phyloP scores from a whole-genome alignment of 2,329 filamentous ascomycete genomes.

The Pseudocercospora fijiensis region DNA sequence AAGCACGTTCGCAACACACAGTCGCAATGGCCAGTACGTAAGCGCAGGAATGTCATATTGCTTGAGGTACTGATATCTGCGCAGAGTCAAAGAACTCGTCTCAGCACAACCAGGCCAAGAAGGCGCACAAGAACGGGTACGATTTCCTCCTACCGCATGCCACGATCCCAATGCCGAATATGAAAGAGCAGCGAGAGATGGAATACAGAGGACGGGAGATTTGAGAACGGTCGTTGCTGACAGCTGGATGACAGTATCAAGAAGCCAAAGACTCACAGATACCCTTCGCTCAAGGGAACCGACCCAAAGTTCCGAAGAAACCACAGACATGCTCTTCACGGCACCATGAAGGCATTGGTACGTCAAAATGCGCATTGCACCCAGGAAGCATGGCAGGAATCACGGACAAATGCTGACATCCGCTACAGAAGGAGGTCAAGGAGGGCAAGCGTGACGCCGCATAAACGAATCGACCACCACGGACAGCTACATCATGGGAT shows the following conservation, averaged over 20 bases:
- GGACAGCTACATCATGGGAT: conserved; percentile 5
- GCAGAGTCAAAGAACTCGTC: conserved; percentile 99
- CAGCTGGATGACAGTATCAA: conserved; percentile 72
- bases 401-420: conserved; percentile 29
- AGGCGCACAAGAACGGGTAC: conserved; percentile 99
- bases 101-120: conserved; percentile 97
- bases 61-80: conserved; percentile 23
- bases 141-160: conserved; percentile 39
- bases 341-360: conserved; percentile 97
- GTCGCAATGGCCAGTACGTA: conserved; percentile 69
- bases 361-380: conserved; percentile 41
- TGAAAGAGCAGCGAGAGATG: not conserved
- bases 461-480: conserved; percentile 51
- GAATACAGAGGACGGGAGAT: not conserved
- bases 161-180: not conserved
- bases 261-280: conserved; percentile 99
- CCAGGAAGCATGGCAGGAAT: too few species aligned
- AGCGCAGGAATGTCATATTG: not conserved
- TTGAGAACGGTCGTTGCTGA: conserved; percentile 16
- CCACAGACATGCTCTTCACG: conserved; percentile 99
- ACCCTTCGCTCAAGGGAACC: conserved; percentile 97
- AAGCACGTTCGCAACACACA: conserved; percentile 26
- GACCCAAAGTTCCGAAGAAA: conserved; percentile 99
- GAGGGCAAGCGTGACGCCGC: conserved; percentile 90
- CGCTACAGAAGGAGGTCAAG: conserved; percentile 85